Conservation (phyloP, 306 rosid species). For the Vicia faba region DNA sequence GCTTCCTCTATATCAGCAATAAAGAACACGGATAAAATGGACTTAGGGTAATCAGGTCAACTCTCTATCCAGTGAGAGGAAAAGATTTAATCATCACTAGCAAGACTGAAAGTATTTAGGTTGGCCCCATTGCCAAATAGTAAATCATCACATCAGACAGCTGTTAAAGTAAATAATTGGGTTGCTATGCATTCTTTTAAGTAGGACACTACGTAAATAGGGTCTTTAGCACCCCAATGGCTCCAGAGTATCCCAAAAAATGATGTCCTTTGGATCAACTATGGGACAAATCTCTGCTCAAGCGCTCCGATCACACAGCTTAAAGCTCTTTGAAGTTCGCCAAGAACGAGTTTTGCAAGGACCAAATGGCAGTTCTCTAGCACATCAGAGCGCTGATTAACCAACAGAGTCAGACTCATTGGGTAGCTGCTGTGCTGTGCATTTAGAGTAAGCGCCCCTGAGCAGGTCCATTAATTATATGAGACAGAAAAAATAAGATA, state of each 20-base stretch:
- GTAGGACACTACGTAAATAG: not conserved
- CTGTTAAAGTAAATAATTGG: not conserved
- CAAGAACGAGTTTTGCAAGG: not conserved
- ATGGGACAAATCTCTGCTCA: not conserved
- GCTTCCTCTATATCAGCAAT: slow-evolving; percentile 1
- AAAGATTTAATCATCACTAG: not conserved
- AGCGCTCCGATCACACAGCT: not conserved
- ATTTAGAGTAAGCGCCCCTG: not conserved
- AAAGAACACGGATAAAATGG: not conserved
- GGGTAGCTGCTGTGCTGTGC: not conserved
- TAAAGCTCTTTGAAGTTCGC: not conserved
- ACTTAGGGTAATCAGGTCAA: not conserved
- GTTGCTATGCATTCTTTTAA: not conserved
- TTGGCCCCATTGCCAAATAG: slow-evolving; percentile 1
- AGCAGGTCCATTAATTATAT: not conserved
- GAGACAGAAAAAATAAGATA: not conserved
- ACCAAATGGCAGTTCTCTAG: not conserved
- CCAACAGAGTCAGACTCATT: not conserved
- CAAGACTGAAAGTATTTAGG: slow-evolving; percentile 2
- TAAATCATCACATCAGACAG: not conserved
- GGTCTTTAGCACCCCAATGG: not conserved
- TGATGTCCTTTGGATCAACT: not conserved
- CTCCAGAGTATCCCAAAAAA: not conserved
- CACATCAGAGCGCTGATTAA: not conserved
- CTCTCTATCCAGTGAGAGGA: not conserved